These are phyloP conservation scores for Trametes punicea DNA, from an alignment of 768 basidiomycete species.

Conservation along the genomic window DNA sequence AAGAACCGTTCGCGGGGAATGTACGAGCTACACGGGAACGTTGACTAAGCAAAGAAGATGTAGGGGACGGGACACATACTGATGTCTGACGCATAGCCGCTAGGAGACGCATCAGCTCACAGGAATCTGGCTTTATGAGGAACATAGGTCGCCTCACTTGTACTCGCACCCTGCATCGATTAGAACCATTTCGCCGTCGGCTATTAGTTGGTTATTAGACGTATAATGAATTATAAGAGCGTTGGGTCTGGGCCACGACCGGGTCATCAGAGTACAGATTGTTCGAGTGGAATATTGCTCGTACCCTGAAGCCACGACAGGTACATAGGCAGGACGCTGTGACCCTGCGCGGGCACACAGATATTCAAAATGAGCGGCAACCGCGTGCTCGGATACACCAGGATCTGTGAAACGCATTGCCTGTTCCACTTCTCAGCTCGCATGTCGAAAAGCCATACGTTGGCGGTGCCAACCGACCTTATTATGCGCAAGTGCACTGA, in stretches of 20 bases:
- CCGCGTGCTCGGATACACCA: slow-evolving; percentile 53
- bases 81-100: slow-evolving; percentile 94
- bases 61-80: slow-evolving; percentile 41
- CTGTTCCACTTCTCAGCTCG: slow-evolving; percentile 35
- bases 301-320: slow-evolving; percentile 94
- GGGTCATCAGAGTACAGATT: background rate
- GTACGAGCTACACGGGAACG: slow-evolving; percentile 59
- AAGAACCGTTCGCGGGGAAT: slow-evolving; percentile 81
- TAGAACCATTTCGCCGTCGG: slow-evolving; percentile 70
- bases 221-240: slow-evolving; percentile 94
- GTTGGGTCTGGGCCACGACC: slow-evolving; percentile 55
- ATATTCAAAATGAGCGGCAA: slow-evolving; percentile 90
- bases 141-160: slow-evolving; percentile 51
- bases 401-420: slow-evolving; percentile 76
- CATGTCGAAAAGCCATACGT: background rate
- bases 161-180: slow-evolving; percentile 94
- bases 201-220: slow-evolving; percentile 77
- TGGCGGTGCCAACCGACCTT: slow-evolving; percentile 48
- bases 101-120: slow-evolving; percentile 30
- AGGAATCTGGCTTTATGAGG: background rate
- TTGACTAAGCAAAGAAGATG: background rate
- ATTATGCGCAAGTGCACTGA: slow-evolving; percentile 82
- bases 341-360: slow-evolving; percentile 74
- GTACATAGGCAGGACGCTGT: slow-evolving; percentile 92
- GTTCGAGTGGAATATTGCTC: slow-evolving; percentile 20